These are phyloP conservation scores for Ephemerocybe angulata DNA, from an alignment of 768 basidiomycete species.

Conservation along the genomic window DNA sequence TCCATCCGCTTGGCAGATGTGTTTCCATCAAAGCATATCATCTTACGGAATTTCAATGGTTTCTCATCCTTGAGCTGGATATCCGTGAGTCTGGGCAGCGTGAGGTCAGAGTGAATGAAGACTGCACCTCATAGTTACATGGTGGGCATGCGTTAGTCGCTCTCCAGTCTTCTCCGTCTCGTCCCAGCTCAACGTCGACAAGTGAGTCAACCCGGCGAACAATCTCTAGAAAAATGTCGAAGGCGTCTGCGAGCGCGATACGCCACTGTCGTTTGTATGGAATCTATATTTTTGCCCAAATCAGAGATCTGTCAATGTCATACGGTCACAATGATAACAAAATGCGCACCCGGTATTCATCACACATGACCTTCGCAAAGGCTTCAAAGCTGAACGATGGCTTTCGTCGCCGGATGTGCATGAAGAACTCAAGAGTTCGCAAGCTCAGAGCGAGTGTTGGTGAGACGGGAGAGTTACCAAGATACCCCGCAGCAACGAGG, in stretches of 20 bases:
- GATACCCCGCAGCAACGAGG: not conserved
- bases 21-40: too few species aligned
- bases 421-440: not conserved
- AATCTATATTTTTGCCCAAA: not conserved
- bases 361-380: slow-evolving; percentile 26
- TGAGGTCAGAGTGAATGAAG: too few species aligned
- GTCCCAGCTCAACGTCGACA: too few species aligned
- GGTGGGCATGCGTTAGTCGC: too few species aligned
- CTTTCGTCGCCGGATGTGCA: not conserved
- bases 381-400: slow-evolving; percentile 20
- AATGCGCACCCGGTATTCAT: slow-evolving; percentile 19
- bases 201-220: not conserved
- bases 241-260: not conserved
- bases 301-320: not conserved
- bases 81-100: too few species aligned
- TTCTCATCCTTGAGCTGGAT: too few species aligned
- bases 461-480: not conserved
- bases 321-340: not conserved
- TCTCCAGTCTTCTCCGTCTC: too few species aligned
- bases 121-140: too few species aligned
- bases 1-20: too few species aligned
- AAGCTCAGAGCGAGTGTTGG: not conserved
- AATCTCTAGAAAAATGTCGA: not conserved
- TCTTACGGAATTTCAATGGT: too few species aligned
- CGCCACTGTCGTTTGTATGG: not conserved